Evolutionary conservation across 768 basidiomycete genomes (phyloP), one percentile per base, ranked within the genome.

Genomic region (Auricularia cornea): DNA sequence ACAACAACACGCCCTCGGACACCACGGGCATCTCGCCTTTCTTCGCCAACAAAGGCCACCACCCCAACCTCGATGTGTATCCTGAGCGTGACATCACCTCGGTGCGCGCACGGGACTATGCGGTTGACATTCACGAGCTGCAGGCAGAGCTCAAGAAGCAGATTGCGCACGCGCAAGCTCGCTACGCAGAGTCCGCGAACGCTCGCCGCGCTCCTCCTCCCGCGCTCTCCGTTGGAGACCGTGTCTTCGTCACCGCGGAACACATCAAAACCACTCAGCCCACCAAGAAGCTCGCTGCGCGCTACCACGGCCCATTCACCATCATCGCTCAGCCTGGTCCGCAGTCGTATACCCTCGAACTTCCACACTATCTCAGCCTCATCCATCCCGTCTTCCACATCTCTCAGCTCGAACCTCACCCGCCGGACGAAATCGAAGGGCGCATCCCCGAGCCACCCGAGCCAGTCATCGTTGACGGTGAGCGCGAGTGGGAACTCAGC

Each of bases 381-480:
- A 64, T 72, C 1, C 68, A 71, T 56, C 69, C 69, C 2, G 60
- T 69, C 3, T 70, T 70, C 62, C 68, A 71, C 40, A 29, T 60
- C 59, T 35, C 59, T 6, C 32, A 32, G 59, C 59, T 60, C 59
- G 59, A 60, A n/a, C 59, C 32, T 10, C 10, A 6, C 16, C 26
- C 10, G 16, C 33, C 59, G 8, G 30, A 60, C 26, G 33, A 35
- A 8, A 29, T 60, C n/a, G 23, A 20, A 8, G 35, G 28, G 6
- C 30, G 54, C 8, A 5, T 3, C 20, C 54, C 26, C 11, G 23
- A 16, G 26, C n/a, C 65, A 59, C 65, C 64, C 26, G 67, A 64
- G 23, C 62, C 62, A 32, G 59, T 66, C 30, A 11, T 57, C 2
- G 29, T 68, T 4, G 62, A 69, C n/a, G 60, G 63, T n/a, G 63